Evolutionary conservation across 1,139 yeast genomes (phyloP).

Genomic region (Saccharomycopsis hybrid): DNA sequence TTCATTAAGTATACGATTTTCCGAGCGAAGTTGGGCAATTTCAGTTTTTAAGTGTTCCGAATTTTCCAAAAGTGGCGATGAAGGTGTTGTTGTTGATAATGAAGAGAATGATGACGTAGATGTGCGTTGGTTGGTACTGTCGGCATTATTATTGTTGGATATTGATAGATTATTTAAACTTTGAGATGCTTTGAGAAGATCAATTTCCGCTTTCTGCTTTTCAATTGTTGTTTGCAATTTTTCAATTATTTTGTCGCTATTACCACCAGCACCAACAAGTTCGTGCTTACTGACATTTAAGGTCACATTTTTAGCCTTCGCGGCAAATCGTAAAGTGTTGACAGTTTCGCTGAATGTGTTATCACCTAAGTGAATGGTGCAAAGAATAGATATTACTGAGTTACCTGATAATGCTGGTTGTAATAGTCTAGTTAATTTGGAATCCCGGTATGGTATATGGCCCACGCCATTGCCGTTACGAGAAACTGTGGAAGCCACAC

Average conservation of each 20-base stretch:
- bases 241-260: slow-evolving; percentile 36
- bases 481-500: slow-evolving; percentile 32
- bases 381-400: slow-evolving; percentile 77
- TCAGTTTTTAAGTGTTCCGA: slow-evolving; percentile 26
- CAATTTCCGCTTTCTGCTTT: slow-evolving; percentile 33
- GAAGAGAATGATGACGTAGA: slow-evolving; percentile 10
- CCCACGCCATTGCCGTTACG: slow-evolving; percentile 24
- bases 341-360: slow-evolving; percentile 67
- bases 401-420: slow-evolving; percentile 91
- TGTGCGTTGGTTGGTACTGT: not conserved
- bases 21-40: slow-evolving; percentile 48
- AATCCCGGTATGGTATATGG: slow-evolving; percentile 89
- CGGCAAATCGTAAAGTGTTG: slow-evolving; percentile 85
- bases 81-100: slow-evolving; percentile 21
- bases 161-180: slow-evolving; percentile 14
- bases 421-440: slow-evolving; percentile 77
- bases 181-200: slow-evolving; percentile 24
- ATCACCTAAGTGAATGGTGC: slow-evolving; percentile 67
- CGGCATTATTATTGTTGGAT: not conserved
- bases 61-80: not conserved
- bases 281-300: slow-evolving; percentile 60
- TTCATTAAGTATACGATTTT: slow-evolving; percentile 55
- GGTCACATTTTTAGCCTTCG: slow-evolving; percentile 81
- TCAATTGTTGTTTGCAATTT: slow-evolving; percentile 36
- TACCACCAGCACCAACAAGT: slow-evolving; percentile 26